These are phyloP conservation scores for Yamadazyma triangularis DNA, from an alignment of 1,139 yeast species.

Conservation along the genomic window DNA sequence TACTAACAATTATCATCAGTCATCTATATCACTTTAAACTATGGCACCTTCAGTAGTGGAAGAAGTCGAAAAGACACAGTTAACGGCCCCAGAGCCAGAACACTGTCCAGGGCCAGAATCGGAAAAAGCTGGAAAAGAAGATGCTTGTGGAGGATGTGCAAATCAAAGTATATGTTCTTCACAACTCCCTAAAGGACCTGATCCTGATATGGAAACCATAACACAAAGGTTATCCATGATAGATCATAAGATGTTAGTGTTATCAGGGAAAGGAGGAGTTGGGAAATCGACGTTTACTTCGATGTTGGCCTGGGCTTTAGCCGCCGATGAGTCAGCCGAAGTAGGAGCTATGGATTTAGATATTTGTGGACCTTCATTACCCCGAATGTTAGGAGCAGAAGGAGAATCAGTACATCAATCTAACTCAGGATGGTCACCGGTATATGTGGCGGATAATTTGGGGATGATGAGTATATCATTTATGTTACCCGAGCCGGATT, in stretches of 20 bases:
- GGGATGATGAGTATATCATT: constrained; percentile 96
- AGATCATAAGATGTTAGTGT: constrained; percentile 76
- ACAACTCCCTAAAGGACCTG: constrained; percentile 85
- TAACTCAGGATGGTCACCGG: constrained; percentile 94
- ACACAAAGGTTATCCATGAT: constrained; percentile 62
- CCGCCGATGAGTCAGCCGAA: constrained; percentile 81
- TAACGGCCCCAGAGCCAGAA: constrained; percentile 66
- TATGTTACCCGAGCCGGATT: constrained; percentile 90
- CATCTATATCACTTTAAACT: too few species aligned
- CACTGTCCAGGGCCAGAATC: constrained; percentile 99
- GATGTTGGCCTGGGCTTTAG: constrained; percentile 93
- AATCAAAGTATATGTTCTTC: constrained; percentile 87
- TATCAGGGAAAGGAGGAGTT: constrained; percentile 98
- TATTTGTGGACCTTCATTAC: constrained; percentile 96
- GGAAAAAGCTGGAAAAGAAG: constrained; percentile 87
- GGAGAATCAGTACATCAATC: constrained; percentile 87
- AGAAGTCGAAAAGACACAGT: constrained; percentile 17
- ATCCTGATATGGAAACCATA: constrained; percentile 85
- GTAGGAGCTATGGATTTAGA: constrained; percentile 97
- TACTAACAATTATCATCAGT: too few species aligned
- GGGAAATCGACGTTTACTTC: constrained; percentile 96
- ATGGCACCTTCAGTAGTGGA: constrained; percentile 22
- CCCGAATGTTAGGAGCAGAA: constrained; percentile 89
- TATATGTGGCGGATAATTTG: constrained; percentile 88
- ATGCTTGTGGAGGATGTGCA: constrained; percentile 93